Evolutionary conservation across 2,329 filamentous ascomycete genomes (phyloP).

Genomic region (Juglanconis sp.): DNA sequence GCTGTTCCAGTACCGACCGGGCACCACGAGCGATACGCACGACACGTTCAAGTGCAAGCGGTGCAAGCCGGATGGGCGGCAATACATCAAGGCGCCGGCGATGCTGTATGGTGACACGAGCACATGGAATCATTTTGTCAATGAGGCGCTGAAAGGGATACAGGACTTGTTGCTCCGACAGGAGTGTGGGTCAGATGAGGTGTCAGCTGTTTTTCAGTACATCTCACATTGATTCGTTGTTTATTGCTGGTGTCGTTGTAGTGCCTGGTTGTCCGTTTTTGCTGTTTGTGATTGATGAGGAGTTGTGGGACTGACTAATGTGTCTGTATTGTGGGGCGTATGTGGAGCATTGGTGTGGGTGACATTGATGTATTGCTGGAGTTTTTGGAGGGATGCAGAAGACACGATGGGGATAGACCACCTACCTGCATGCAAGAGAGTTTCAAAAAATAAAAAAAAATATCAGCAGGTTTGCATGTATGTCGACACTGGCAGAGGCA

Average conservation of each 20-base stretch:
- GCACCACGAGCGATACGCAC: conserved; percentile 89
- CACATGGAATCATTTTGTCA: conserved; percentile 98
- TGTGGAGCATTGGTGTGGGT: not conserved
- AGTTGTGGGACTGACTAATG: not conserved
- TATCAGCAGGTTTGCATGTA: too few relatives aligned
- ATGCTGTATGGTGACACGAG: conserved; percentile 98
- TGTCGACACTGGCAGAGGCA: too few relatives aligned
- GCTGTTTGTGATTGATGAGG: not conserved
- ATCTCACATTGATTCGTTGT: conserved; percentile 68
- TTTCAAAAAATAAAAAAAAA: not conserved
- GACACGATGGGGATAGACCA: not conserved
- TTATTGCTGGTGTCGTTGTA: not conserved
- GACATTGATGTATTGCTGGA: conserved; percentile 11
- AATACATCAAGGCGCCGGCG: conserved; percentile 85
- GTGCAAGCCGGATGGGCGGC: conserved; percentile 82
- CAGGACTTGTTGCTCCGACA: conserved; percentile 89
- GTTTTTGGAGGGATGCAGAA: not conserved
- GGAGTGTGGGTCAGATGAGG: conserved; percentile 72
- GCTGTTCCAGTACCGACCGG: conserved; percentile 85
- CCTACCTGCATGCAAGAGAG: not conserved
- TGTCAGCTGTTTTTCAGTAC: conserved; percentile 97
- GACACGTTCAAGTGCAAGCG: conserved; percentile 99
- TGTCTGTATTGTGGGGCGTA: not conserved
- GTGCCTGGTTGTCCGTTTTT: not conserved
- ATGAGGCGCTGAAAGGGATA: conserved; percentile 73